Percentiles rank a stretch among this genome's conserved stretches.
Conservation (phyloP, 352 stramenopile species). For the Pythium plurisporium region DNA sequence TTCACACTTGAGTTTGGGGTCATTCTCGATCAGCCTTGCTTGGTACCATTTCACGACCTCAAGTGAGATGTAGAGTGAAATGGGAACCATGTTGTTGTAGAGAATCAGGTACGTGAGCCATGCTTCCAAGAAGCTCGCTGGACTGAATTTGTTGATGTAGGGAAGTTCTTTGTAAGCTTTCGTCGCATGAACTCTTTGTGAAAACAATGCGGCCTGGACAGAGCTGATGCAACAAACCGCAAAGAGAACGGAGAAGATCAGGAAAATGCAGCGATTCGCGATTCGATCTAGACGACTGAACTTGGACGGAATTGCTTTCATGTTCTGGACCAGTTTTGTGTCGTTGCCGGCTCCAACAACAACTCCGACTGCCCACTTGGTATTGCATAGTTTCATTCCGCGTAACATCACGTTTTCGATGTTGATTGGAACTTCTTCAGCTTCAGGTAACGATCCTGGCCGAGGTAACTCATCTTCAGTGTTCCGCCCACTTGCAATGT, state of each 20-base stretch:
- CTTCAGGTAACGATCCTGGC: constrained; percentile 13
- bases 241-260: constrained; percentile 82
- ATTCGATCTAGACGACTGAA: constrained; percentile 78
- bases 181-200: constrained; percentile 29
- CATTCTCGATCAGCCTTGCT: constrained; percentile 89
- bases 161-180: constrained; percentile 19
- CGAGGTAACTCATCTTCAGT: neutral
- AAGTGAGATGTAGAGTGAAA: constrained; percentile 97
- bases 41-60: constrained; percentile 96
- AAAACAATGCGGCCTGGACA: constrained; percentile 47
- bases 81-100: constrained; percentile 93
- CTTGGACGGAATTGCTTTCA: constrained; percentile 83
- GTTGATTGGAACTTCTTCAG: constrained; percentile 63
- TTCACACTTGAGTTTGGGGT: constrained; percentile 55
- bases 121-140: constrained; percentile 42
- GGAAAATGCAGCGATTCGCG: constrained; percentile 75
- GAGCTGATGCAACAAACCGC: constrained; percentile 64
- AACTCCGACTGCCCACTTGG: constrained; percentile 75
- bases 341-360: constrained; percentile 76
- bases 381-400: constrained; percentile 84
- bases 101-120: constrained; percentile 83
- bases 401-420: constrained; percentile 79
- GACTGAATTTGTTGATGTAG: constrained; percentile 31
- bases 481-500: constrained; percentile 5
- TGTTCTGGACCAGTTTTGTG: constrained; percentile 82